Percentiles rank a stretch among this genome's conserved stretches.
Evolutionary conservation across 177 flowering plant species (phyloP).

Genomic region (Vitis hybrid): DNA sequence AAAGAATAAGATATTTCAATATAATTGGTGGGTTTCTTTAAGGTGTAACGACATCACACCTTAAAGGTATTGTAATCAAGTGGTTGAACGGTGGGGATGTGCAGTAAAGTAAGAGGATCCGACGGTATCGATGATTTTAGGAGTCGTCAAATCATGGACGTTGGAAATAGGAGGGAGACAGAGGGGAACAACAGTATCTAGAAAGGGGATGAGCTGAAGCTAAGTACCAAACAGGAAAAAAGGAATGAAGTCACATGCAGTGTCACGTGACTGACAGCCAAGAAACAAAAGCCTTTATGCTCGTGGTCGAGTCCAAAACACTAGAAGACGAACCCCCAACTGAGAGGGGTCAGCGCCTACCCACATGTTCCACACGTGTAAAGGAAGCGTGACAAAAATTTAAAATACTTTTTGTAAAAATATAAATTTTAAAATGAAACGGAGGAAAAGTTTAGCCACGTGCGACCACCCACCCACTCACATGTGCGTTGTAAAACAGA

Average conservation of each 20-base stretch:
- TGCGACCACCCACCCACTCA: constrained; percentile 8
- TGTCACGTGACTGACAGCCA: constrained; percentile 18
- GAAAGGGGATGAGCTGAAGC: no score
- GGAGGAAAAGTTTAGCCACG: background rate
- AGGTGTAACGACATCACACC: constrained; percentile 6
- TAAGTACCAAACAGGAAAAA: background rate
- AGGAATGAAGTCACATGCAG: constrained; percentile 2
- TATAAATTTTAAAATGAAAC: no score
- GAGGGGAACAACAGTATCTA: no score
- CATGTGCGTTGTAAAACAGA: background rate
- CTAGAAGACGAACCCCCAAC: constrained; percentile 12
- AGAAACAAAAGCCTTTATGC: background rate
- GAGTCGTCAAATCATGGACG: no score
- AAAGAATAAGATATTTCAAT: background rate
- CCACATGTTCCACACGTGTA: constrained; percentile 29
- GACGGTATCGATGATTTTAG: no score
- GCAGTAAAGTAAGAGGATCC: no score
- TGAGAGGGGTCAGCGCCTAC: constrained; percentile 14
- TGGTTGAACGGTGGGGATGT: no score
- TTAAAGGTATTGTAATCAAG: no score
- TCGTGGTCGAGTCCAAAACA: constrained; percentile 4
- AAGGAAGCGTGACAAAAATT: background rate
- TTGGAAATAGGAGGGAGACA: no score
- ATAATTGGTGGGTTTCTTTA: background rate
- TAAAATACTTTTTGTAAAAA: no score